Conservation (phyloP, 768 basidiomycete genomes). For the Calvatia gigantea region DNA sequence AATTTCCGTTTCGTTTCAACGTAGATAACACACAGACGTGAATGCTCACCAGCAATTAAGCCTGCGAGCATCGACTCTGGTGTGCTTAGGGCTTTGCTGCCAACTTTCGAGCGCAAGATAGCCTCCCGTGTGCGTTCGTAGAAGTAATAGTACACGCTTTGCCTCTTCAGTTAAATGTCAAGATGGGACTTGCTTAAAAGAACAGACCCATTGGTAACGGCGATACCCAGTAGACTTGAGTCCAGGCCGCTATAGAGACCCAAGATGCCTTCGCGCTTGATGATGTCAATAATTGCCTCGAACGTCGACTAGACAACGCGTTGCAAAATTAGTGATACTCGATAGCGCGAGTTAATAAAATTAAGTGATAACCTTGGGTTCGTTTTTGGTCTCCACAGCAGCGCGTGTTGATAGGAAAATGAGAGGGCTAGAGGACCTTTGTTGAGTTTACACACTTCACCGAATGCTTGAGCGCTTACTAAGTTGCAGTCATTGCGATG, state of each 20-base stretch:
- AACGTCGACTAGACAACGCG: slow-evolving; percentile 47
- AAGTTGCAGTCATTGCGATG: slow-evolving; percentile 85
- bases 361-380: slow-evolving; percentile 55
- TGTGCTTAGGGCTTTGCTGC: slow-evolving; percentile 72
- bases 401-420: slow-evolving; percentile 91
- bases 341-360: background rate
- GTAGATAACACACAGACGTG: background rate
- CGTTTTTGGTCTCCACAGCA: slow-evolving; percentile 82
- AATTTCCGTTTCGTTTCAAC: slow-evolving; percentile 1
- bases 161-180: slow-evolving; percentile 1
- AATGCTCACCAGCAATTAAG: slow-evolving; percentile 69
- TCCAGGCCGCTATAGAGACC: slow-evolving; percentile 87
- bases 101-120: slow-evolving; percentile 51
- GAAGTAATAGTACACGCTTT: slow-evolving; percentile 90
- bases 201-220: slow-evolving; percentile 84
- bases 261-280: slow-evolving; percentile 79
- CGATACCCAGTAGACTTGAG: slow-evolving; percentile 86
- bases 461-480: slow-evolving; percentile 44
- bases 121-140: slow-evolving; percentile 68
- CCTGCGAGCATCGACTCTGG: slow-evolving; percentile 89
- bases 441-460: slow-evolving; percentile 10
- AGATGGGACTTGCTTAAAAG: background rate
- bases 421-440: slow-evolving; percentile 59
- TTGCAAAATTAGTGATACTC: background rate
- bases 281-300: slow-evolving; percentile 66